phyloP scores from a whole-genome alignment of 768 basidiomycete genomes.

The Pulveroboletus ravenelii region DNA sequence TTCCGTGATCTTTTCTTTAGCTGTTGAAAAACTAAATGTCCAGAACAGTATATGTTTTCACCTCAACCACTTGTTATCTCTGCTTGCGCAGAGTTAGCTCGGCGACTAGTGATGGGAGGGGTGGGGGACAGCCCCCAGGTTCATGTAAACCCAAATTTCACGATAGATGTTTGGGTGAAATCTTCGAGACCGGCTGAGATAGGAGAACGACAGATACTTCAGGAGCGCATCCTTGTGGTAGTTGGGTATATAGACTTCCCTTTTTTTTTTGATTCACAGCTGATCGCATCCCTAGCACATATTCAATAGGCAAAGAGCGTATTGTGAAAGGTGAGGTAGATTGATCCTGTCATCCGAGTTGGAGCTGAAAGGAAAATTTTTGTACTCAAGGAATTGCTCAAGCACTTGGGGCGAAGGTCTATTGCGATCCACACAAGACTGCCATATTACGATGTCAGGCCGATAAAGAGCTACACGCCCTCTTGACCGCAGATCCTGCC shows the following conservation, averaged over 20 bases:
- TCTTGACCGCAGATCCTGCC: constrained; percentile 73
- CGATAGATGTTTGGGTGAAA: constrained; percentile 53
- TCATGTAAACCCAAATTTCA: constrained; percentile 25
- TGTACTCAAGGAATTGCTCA: constrained; percentile 69
- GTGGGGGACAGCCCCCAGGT: constrained; percentile 24
- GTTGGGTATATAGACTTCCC: constrained; percentile 53
- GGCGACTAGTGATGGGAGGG: constrained; percentile 46
- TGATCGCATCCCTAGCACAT: constrained; percentile 56
- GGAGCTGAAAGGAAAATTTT: neutral
- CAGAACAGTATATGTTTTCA: constrained; percentile 79
- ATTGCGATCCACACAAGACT: constrained; percentile 82
- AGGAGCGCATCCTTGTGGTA: constrained; percentile 50
- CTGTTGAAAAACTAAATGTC: constrained; percentile 1
- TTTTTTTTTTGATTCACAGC: neutral
- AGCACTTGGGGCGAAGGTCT: constrained; percentile 76
- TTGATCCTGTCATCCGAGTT: neutral
- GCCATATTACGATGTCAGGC: constrained; percentile 79
- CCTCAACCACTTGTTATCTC: constrained; percentile 92
- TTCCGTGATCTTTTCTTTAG: neutral
- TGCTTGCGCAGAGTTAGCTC: constrained; percentile 84
- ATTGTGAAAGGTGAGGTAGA: constrained; percentile 78
- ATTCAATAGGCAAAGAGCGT: constrained; percentile 96
- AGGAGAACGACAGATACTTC: constrained; percentile 35
- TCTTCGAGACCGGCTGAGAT: constrained; percentile 15
- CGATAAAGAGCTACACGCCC: constrained; percentile 73